Evolutionary conservation across 1,284 basidiomycete species (phyloP).

Genomic region (Malassezia cuniculi): DNA sequence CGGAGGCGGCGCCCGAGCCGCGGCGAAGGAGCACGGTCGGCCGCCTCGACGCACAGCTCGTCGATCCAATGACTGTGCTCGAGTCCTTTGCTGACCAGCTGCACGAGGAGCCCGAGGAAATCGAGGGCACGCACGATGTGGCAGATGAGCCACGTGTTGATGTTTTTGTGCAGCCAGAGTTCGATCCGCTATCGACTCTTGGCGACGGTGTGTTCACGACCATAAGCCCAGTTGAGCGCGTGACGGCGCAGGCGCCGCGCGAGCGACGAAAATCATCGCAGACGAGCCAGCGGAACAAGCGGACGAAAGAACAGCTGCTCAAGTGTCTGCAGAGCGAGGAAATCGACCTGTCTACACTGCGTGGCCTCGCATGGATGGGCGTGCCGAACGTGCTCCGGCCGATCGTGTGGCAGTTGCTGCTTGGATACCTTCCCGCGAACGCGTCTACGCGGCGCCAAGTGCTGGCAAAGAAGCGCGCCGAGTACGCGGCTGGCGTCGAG

Average conservation of each 20-base stretch:
- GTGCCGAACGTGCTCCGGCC: constrained; percentile 77
- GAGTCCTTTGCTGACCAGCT: too few relatives aligned
- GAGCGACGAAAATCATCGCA: background rate
- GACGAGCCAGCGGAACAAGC: background rate
- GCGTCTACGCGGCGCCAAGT: constrained; percentile 63
- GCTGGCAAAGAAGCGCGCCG: constrained; percentile 73
- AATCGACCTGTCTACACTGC: constrained; percentile 52
- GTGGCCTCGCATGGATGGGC: constrained; percentile 89
- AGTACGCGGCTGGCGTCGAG: constrained; percentile 78
- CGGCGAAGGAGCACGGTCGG: background rate
- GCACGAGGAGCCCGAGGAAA: constrained; percentile 2
- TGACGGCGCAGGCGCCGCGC: background rate
- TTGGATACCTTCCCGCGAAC: constrained; percentile 73
- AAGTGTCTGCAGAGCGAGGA: constrained; percentile 30
- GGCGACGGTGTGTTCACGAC: constrained; percentile 33
- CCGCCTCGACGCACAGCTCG: constrained; percentile 8
- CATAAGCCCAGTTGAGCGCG: constrained; percentile 16
- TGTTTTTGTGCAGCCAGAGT: constrained; percentile 6
- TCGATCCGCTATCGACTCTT: constrained; percentile 32
- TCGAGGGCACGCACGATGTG: constrained; percentile 15
- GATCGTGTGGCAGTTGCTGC: constrained; percentile 82
- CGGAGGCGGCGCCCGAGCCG: background rate
- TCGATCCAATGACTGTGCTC: constrained; percentile 6
- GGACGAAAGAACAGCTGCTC: constrained; percentile 17
- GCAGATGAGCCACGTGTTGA: constrained; percentile 10